Conservation (phyloP, 805 yeast genomes). For the Saccharomycopsis schoenii region DNA sequence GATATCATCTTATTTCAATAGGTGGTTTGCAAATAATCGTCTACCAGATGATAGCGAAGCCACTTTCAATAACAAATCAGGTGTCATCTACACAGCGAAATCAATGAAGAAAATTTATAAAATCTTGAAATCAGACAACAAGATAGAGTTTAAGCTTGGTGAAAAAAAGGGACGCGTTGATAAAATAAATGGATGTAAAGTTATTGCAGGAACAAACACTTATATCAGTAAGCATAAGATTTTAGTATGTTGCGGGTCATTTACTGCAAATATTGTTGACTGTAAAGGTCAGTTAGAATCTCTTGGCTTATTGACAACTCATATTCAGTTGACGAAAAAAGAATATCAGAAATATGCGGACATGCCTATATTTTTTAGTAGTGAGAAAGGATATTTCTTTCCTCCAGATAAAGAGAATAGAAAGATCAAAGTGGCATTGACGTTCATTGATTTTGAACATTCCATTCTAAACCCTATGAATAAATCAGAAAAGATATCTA, state of each 20-base stretch:
- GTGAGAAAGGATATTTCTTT: conserved; percentile 36
- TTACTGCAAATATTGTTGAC: conserved; percentile 24
- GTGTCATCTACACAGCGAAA: conserved; percentile 34
- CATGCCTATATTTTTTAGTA: conserved; percentile 35
- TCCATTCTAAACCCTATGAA: conserved; percentile 19
- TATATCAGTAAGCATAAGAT: conserved; percentile 25
- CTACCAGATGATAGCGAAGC: conserved; percentile 23
- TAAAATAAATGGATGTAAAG: not conserved
- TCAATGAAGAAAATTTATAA: conserved; percentile 21
- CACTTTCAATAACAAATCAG: conserved; percentile 33
- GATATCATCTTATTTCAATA: conserved; percentile 22
- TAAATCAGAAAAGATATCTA: not conserved
- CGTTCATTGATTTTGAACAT: conserved; percentile 24
- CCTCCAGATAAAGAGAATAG: conserved; percentile 34
- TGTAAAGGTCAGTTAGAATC: conserved; percentile 27
- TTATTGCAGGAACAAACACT: not conserved
- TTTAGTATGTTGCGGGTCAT: conserved; percentile 26
- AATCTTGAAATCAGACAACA: not conserved
- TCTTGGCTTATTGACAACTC: conserved; percentile 31
- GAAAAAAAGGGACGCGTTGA: not conserved
- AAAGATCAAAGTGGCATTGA: conserved; percentile 28
- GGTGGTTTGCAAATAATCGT: conserved; percentile 23
- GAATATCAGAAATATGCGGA: conserved; percentile 29
- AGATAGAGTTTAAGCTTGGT: conserved; percentile 1
- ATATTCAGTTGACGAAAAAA: conserved; percentile 27